Conservation (phyloP, 2,329 filamentous ascomycete genomes). For the Cladosporium sp. region DNA sequence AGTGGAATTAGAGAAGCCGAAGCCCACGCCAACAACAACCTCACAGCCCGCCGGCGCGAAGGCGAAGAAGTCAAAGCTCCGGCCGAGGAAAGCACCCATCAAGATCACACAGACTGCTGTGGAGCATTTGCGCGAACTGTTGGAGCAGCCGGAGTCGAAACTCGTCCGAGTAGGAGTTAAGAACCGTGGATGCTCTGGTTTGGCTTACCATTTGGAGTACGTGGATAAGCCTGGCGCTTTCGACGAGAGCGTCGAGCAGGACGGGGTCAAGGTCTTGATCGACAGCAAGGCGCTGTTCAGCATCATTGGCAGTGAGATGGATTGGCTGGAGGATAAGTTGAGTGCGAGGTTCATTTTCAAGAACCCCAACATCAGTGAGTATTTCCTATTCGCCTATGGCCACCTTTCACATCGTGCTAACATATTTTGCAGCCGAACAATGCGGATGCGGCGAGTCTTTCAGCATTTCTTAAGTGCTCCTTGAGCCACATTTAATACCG, state of each 20-base stretch:
- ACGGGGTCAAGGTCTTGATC: slow-evolving; percentile 90
- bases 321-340: slow-evolving; percentile 94
- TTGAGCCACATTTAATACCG: not conserved
- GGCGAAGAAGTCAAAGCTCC: slow-evolving; percentile 60
- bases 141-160: slow-evolving; percentile 83
- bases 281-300: slow-evolving; percentile 97
- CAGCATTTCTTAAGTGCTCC: slow-evolving; percentile 43
- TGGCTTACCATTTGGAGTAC: slow-evolving; percentile 91
- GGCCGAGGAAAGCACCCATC: slow-evolving; percentile 85
- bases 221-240: slow-evolving; percentile 84
- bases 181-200: slow-evolving; percentile 87
- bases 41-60: slow-evolving; percentile 41
- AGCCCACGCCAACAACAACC: slow-evolving; percentile 22
- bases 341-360: slow-evolving; percentile 88
- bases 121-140: slow-evolving; percentile 65
- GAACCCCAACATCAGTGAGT: slow-evolving; percentile 97
- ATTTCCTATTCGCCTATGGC: not conserved
- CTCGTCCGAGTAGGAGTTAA: slow-evolving; percentile 90
- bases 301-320: slow-evolving; percentile 98
- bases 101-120: slow-evolving; percentile 75
- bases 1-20: slow-evolving; percentile 25
- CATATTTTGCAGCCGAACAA: slow-evolving; percentile 66
- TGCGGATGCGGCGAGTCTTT: slow-evolving; percentile 97
- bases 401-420: slow-evolving; percentile 14
- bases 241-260: slow-evolving; percentile 90